These are phyloP conservation scores for Diaporthe sp. DNA, from an alignment of 2,329 filamentous ascomycete species.

Conservation along the genomic window DNA sequence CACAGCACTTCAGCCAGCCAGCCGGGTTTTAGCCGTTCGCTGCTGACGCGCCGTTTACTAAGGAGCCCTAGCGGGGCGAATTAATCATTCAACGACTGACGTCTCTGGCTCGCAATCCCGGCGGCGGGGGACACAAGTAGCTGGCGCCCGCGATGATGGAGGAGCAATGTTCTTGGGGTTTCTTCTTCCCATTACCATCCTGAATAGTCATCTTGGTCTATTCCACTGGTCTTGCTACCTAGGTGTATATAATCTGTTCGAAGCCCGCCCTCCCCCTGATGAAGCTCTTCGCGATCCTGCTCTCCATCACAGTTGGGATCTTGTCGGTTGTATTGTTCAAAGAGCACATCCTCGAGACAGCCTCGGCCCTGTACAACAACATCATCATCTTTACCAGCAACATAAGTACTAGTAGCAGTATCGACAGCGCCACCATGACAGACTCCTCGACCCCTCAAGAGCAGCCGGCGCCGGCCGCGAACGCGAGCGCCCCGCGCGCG, in stretches of 20 bases:
- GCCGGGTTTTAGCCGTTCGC: constrained; percentile 11
- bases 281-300: constrained; percentile 54
- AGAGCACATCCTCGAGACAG: constrained; percentile 48
- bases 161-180: neutral
- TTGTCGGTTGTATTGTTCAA: constrained; percentile 52
- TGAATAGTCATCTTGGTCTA: neutral
- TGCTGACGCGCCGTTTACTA: constrained; percentile 35
- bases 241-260: neutral
- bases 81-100: constrained; percentile 21
- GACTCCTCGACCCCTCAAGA: constrained; percentile 37
- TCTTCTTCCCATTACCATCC: neutral
- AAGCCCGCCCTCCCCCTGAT: constrained; percentile 46
- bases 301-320: constrained; percentile 56
- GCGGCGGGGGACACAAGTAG: neutral
- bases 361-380: constrained; percentile 43
- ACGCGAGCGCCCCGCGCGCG: constrained; percentile 78
- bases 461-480: constrained; percentile 52
- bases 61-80: constrained; percentile 12
- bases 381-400: neutral
- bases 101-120: neutral
- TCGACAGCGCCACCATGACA: constrained; percentile 32
- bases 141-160: neutral
- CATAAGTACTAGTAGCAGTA: constrained; percentile 39
- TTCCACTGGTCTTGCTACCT: too few relatives aligned
- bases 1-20: neutral